Evolutionary conservation across 2,329 filamentous ascomycete genomes (phyloP).

Genomic region (Trichoderma sp.): DNA sequence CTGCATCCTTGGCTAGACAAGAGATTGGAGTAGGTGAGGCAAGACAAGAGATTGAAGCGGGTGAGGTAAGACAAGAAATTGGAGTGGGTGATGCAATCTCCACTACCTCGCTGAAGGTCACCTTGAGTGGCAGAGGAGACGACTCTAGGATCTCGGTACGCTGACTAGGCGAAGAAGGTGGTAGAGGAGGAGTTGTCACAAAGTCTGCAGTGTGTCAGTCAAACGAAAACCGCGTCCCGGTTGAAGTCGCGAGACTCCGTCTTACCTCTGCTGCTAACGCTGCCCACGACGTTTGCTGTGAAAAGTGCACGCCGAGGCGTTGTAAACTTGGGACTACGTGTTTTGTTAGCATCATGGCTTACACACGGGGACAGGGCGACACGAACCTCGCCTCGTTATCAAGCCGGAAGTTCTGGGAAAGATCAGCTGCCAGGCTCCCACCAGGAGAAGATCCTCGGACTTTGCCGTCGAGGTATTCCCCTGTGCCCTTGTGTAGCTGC

Average conservation of each 20-base stretch:
- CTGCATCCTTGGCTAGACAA: conserved; percentile 46
- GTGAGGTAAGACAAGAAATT: conserved; percentile 55
- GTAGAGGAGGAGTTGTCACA: conserved; percentile 79
- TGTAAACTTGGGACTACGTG: conserved; percentile 39
- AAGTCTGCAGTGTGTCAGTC: conserved; percentile 49
- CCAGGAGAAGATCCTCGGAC: conserved; percentile 85
- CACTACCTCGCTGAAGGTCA: conserved; percentile 62
- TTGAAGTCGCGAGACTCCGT: not conserved
- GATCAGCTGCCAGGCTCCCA: conserved; percentile 83
- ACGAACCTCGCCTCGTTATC: conserved; percentile 78
- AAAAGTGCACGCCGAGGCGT: conserved; percentile 43
- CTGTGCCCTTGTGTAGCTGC: conserved; percentile 56
- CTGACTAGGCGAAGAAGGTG: conserved; percentile 74
- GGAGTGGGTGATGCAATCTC: conserved; percentile 72
- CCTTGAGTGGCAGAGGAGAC: conserved; percentile 88
- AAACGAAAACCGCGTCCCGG: conserved; percentile 22
- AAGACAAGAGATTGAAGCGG: conserved; percentile 61
- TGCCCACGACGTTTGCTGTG: conserved; percentile 38
- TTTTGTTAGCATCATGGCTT: not conserved
- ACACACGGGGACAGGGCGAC: not conserved
- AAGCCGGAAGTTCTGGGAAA: conserved; percentile 96
- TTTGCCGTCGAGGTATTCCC: conserved; percentile 81
- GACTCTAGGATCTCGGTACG: conserved; percentile 83
- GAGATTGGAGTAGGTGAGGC: conserved; percentile 68
- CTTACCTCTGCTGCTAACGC: conserved; percentile 36